These are phyloP conservation scores for Dysphania ambrosioides DNA, from an alignment of 148 eudicot genomes.

Conservation along the genomic window DNA sequence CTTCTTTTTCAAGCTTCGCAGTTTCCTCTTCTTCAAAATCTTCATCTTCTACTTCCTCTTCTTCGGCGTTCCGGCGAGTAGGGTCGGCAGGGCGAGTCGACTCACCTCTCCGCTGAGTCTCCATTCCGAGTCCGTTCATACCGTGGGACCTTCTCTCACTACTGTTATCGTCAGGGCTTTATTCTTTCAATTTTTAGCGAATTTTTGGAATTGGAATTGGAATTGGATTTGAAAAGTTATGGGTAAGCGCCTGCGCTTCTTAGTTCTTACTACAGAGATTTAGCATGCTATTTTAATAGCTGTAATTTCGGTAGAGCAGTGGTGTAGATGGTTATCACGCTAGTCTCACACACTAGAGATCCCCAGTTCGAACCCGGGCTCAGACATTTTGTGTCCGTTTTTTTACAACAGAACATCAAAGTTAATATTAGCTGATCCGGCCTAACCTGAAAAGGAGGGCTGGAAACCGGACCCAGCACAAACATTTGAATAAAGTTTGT, in stretches of 20 bases:
- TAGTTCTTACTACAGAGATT: too few relatives aligned
- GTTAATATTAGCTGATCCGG: too few relatives aligned
- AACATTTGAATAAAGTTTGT: too few relatives aligned
- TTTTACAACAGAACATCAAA: too few relatives aligned
- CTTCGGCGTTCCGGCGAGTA: too few relatives aligned
- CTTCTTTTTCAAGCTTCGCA: constrained; percentile 45
- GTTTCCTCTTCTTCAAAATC: constrained; percentile 36
- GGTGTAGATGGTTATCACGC: constrained; percentile 99
- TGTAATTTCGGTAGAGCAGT: too few relatives aligned
- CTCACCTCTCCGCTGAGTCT: constrained; percentile 10
- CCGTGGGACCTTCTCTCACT: constrained; percentile 1
- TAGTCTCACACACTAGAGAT: constrained; percentile 99
- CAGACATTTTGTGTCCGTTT: constrained; percentile 35
- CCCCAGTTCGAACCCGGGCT: constrained; percentile 99
- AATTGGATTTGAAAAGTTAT: constrained; percentile 9
- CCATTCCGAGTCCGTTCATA: not conserved
- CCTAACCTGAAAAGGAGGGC: too few relatives aligned
- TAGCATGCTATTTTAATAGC: too few relatives aligned
- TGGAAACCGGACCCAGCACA: too few relatives aligned
- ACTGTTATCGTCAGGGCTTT: constrained; percentile 1
- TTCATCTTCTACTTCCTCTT: too few relatives aligned
- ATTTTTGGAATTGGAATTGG: too few relatives aligned
- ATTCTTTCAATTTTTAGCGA: constrained; percentile 19
- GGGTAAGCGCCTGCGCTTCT: not conserved
- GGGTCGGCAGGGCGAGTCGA: constrained; percentile 23